Evolutionary conservation across 1,139 yeast species (phyloP).

Genomic region (Hansenula sp.): DNA sequence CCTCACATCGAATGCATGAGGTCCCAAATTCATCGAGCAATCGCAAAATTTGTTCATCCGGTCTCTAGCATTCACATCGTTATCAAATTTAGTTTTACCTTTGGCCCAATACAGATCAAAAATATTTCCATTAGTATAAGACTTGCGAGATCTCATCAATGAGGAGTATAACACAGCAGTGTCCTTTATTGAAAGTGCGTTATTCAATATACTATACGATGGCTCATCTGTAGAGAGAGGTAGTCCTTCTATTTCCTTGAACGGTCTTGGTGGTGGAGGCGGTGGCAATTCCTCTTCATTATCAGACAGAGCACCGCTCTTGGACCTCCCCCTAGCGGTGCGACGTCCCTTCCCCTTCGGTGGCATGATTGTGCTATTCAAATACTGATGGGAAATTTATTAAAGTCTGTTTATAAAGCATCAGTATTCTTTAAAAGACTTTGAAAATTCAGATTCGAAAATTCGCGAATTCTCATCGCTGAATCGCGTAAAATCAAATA

Average conservation of each 20-base stretch:
- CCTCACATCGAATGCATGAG: slow-evolving; percentile 74
- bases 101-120: slow-evolving; percentile 80
- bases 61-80: slow-evolving; percentile 49
- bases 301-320: slow-evolving; percentile 35
- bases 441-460: no score
- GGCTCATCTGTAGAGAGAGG: slow-evolving; percentile 66
- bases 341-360: slow-evolving; percentile 29
- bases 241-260: slow-evolving; percentile 61
- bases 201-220: slow-evolving; percentile 55
- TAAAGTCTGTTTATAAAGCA: no score
- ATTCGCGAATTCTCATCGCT: no score
- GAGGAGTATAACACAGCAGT: slow-evolving; percentile 71
- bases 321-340: slow-evolving; percentile 43
- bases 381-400: no score
- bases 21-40: slow-evolving; percentile 68
- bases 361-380: no score
- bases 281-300: slow-evolving; percentile 28
- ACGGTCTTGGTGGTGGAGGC: slow-evolving; percentile 49
- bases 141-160: slow-evolving; percentile 66
- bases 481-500: no score
- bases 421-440: no score
- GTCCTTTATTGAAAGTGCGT: slow-evolving; percentile 69
- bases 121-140: slow-evolving; percentile 70
- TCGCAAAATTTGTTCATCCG: slow-evolving; percentile 88
- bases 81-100: slow-evolving; percentile 44